Percentiles rank a stretch among this genome's conserved stretches.
Evolutionary conservation across 768 basidiomycete species (phyloP).

Genomic region (Panaeolus cyanescens): DNA sequence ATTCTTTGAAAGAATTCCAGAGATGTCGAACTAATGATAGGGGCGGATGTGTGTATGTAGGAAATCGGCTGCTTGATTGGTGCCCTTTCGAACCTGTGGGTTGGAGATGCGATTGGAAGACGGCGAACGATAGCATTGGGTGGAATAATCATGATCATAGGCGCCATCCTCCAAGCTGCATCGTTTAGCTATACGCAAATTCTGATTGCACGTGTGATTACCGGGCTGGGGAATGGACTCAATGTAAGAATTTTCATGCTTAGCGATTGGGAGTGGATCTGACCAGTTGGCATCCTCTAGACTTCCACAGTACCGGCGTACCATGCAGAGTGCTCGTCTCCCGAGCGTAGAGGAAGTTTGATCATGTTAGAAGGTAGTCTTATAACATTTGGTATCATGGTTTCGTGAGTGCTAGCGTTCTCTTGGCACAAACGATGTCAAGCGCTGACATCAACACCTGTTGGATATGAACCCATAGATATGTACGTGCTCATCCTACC

Average conservation of each 20-base stretch:
- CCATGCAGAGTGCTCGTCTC: slow-evolving; percentile 67
- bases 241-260: slow-evolving; percentile 38
- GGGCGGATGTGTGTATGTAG: slow-evolving; percentile 24
- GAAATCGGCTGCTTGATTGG: slow-evolving; percentile 69
- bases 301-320: slow-evolving; percentile 69
- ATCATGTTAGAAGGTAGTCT: slow-evolving; percentile 69
- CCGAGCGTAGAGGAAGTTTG: slow-evolving; percentile 57
- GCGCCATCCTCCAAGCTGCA: slow-evolving; percentile 60
- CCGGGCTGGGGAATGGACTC: slow-evolving; percentile 67
- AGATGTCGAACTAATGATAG: not conserved
- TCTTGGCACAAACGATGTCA: not conserved
- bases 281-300: slow-evolving; percentile 24
- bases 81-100: slow-evolving; percentile 61
- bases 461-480: too few relatives aligned
- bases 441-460: not conserved
- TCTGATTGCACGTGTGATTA: slow-evolving; percentile 59
- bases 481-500: too few relatives aligned
- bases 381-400: slow-evolving; percentile 65
- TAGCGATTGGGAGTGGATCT: not conserved
- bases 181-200: slow-evolving; percentile 62
- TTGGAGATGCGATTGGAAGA: slow-evolving; percentile 62
- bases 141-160: slow-evolving; percentile 60
- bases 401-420: slow-evolving; percentile 44
- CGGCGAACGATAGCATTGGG: slow-evolving; percentile 60
- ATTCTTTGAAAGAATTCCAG: not conserved